Evolutionary conservation across 2,329 filamentous ascomycete genomes (phyloP).

Genomic region (Dactylella cylindrospora): DNA sequence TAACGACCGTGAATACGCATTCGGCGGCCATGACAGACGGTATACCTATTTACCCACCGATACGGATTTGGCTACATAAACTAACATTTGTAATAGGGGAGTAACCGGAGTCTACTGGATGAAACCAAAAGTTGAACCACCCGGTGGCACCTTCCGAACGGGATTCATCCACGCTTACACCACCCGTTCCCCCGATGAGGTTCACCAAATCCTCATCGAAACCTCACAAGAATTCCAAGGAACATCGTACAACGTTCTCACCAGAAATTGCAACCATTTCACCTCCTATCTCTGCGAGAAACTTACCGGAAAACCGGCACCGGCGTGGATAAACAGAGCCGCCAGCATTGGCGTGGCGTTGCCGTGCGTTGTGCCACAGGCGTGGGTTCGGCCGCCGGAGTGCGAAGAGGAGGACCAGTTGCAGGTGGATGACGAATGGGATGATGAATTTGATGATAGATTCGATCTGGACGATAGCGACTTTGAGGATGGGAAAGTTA

Average conservation of each 20-base stretch:
- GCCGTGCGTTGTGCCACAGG: constrained; percentile 77
- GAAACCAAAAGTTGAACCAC: constrained; percentile 68
- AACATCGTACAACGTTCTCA: constrained; percentile 76
- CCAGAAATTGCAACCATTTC: constrained; percentile 87
- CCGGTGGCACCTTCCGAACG: constrained; percentile 73
- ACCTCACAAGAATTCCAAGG: constrained; percentile 74
- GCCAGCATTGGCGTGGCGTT: constrained; percentile 79
- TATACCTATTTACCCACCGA: background rate
- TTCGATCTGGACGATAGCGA: constrained; percentile 31
- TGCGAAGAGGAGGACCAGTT: constrained; percentile 56
- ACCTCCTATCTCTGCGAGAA: constrained; percentile 73
- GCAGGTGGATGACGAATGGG: constrained; percentile 31
- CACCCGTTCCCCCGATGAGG: constrained; percentile 67
- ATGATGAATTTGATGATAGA: constrained; percentile 23
- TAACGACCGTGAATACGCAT: constrained; percentile 78
- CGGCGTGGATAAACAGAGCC: constrained; percentile 77
- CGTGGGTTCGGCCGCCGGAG: constrained; percentile 79
- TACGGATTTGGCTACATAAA: background rate
- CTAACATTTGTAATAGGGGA: constrained; percentile 51
- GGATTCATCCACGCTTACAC: constrained; percentile 79
- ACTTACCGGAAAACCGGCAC: constrained; percentile 70
- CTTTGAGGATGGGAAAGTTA: constrained; percentile 14
- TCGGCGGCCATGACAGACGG: constrained; percentile 73
- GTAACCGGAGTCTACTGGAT: constrained; percentile 84
- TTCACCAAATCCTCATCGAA: constrained; percentile 68